phyloP scores from a whole-genome alignment of 176 grass and related monocot species.

The Tuctoria greenei region DNA sequence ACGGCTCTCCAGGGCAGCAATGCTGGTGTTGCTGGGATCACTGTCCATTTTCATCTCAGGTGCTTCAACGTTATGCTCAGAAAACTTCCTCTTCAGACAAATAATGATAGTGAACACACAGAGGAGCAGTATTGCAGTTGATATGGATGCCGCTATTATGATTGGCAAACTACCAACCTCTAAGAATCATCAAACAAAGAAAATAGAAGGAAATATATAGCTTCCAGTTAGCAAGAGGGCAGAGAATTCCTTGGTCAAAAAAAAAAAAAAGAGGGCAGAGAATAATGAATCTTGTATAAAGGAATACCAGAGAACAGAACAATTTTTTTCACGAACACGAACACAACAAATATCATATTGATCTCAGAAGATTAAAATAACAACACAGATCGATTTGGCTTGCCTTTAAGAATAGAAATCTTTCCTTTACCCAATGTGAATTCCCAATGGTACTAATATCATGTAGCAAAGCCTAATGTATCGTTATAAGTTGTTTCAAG shows the following conservation, averaged over 20 bases:
- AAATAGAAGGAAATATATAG: too few relatives aligned
- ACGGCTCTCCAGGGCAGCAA: conserved; percentile 58
- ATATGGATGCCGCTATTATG: conserved; percentile 49
- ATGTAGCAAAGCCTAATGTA: not conserved
- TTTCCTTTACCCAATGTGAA: not conserved
- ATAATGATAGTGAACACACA: conserved; percentile 31
- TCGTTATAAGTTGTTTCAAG: not conserved
- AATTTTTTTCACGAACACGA: too few relatives aligned
- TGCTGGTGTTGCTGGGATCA: conserved; percentile 44
- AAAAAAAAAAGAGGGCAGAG: not conserved
- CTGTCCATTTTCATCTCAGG: conserved; percentile 38
- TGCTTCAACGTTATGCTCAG: conserved; percentile 27
- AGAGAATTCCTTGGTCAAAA: too few relatives aligned
- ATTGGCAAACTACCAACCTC: conserved; percentile 36
- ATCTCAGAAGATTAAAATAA: conserved; percentile 5
- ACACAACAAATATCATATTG: not conserved
- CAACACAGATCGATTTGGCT: not conserved
- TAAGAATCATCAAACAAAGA: conserved; percentile 17
- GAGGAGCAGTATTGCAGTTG: conserved; percentile 42
- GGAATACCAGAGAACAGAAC: not conserved
- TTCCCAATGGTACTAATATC: not conserved
- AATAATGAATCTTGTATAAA: not conserved
- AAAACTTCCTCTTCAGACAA: conserved; percentile 31
- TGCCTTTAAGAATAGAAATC: conserved; percentile 5
- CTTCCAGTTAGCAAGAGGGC: conserved; percentile 1